phyloP scores from a whole-genome alignment of 768 basidiomycete genomes.

The Collybiopsis confluens region DNA sequence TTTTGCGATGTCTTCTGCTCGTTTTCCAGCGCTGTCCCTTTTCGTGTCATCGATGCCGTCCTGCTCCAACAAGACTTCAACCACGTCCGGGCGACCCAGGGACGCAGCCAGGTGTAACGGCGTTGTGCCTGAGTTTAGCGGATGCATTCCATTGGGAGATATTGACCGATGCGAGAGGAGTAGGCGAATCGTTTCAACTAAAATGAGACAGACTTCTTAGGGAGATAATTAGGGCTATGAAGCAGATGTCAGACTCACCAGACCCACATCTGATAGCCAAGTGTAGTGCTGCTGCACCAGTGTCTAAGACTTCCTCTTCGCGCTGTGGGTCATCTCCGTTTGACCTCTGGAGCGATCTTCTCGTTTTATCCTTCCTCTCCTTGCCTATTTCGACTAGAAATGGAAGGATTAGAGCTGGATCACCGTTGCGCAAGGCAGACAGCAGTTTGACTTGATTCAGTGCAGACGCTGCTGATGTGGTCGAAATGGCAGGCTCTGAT shows the following conservation, averaged over 20 bases:
- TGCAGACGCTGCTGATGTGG: slow-evolving; percentile 30
- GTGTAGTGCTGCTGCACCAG: slow-evolving; percentile 73
- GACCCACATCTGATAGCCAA: slow-evolving; percentile 81
- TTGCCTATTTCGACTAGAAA: slow-evolving; percentile 74
- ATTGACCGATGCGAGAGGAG: slow-evolving; percentile 72
- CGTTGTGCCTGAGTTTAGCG: slow-evolving; percentile 70
- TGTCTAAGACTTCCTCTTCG: slow-evolving; percentile 46
- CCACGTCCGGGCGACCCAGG: slow-evolving; percentile 67
- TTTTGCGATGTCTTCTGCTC: slow-evolving; percentile 69
- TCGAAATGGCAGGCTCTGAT: too few species aligned
- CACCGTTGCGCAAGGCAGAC: slow-evolving; percentile 61
- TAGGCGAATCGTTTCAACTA: slow-evolving; percentile 64
- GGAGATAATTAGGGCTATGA: slow-evolving; percentile 4
- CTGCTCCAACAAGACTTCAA: slow-evolving; percentile 74
- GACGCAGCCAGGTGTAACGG: slow-evolving; percentile 66
- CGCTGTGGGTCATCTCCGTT: slow-evolving; percentile 31
- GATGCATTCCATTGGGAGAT: slow-evolving; percentile 74
- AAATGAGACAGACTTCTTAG: too few species aligned
- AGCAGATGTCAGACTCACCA: slow-evolving; percentile 36
- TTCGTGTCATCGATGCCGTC: slow-evolving; percentile 76
- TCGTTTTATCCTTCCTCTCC: slow-evolving; percentile 25
- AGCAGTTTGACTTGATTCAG: slow-evolving; percentile 64
- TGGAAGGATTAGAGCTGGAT: slow-evolving; percentile 75
- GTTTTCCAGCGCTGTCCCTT: slow-evolving; percentile 61
- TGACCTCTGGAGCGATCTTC: too few species aligned